Base-by-base conservation (phyloP, 768 basidiomycete species). In the Amanita polypyramis region DNA sequence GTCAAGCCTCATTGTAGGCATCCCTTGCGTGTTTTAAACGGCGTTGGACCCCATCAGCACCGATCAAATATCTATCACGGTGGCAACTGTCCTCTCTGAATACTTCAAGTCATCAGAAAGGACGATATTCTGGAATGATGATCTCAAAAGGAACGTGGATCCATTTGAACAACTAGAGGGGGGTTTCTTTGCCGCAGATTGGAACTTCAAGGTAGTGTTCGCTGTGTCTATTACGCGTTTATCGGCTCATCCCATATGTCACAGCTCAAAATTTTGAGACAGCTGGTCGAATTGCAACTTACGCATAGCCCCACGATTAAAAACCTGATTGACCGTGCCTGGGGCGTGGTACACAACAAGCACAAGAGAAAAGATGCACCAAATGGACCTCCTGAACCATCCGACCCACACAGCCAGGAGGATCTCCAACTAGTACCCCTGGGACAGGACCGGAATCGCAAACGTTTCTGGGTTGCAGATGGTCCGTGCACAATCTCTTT, bases 401-500 rank as follows among this genome's bases (percentile, higher is more conserved):
- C 70, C 41, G 81, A 85, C 62, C 74, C 80, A n/a, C 69, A 70
- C 51, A 85, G 80, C 57, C 79, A 75, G 59, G 79, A 80, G 55
- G 73, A 65, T 36, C 66, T 92, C 43, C 76, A 79, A 51, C 67
- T 86, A 40, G 54, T 75, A 47, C 89, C 90, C 14, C 60, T 91
- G 20, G 90, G 90, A 37, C 86, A 88, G 58, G 90, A 93, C 61
- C 63, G 61, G 44, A 72, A 74, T 44, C 77, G 85, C 55, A 85
- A 77, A 63, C 84, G 90, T 44, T 93, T 80, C 65, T 93, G 90
- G 90, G 65, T 84, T 55, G 76, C 76, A 61, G 90, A 92, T 79
- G 85, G 89, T 93, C 72, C 74, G 89, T 88, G 72, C 70, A 63
- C 64, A 61, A 68, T 65, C 63, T 53, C 62, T 62, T 60, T 56